Conservation (phyloP, 2,329 filamentous ascomycete genomes). For the Colletotrichum kahawae region DNA sequence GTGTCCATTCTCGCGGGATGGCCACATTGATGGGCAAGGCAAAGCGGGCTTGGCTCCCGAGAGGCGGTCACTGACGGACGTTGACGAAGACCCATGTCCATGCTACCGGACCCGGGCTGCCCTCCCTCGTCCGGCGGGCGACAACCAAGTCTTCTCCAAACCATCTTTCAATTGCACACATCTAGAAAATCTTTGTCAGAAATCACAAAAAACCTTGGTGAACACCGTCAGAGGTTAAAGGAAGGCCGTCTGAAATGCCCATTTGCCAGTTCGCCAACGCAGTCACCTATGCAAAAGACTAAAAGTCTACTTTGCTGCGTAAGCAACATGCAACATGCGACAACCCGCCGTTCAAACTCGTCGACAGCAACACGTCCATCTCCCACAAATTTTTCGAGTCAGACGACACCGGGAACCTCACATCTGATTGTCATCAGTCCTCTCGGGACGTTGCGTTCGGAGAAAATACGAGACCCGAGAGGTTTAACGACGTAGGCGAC, state of each 20-base stretch:
- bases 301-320: not conserved
- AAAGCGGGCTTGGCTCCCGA: not conserved
- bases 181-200: conserved; percentile 15
- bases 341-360: not conserved
- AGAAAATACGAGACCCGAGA: not conserved
- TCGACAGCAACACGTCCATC: not conserved
- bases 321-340: not conserved
- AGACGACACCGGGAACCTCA: not conserved
- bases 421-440: not conserved
- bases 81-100: conserved; percentile 16
- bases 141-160: not conserved
- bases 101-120: conserved; percentile 2
- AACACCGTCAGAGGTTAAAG: not conserved
- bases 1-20: not conserved
- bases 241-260: not conserved
- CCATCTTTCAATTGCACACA: not conserved
- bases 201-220: conserved; percentile 11
- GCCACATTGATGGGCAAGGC: not conserved
- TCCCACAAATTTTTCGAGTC: not conserved
- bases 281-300: not conserved
- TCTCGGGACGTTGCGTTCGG: not conserved
- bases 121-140: not conserved
- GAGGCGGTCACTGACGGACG: not conserved
- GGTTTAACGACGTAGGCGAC: not conserved
- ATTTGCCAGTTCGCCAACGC: not conserved